These are phyloP conservation scores for Pleoardoris graminearum DNA, from an alignment of 2,329 filamentous ascomycete genomes.

Conservation along the genomic window DNA sequence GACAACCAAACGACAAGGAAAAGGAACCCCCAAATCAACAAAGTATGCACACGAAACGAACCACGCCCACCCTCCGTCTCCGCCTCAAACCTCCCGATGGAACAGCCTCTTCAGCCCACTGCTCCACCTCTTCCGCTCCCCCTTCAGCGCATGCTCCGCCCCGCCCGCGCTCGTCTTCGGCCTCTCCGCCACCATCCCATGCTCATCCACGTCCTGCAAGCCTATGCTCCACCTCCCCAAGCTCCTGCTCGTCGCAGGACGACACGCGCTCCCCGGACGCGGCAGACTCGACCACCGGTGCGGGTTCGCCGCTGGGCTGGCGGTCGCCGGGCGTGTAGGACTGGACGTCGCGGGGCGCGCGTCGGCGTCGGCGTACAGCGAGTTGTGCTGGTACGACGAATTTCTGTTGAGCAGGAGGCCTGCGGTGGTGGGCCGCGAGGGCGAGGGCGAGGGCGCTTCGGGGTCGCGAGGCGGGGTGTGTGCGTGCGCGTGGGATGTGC, in stretches of 20 bases:
- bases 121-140: constrained; percentile 18
- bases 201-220: constrained; percentile 1
- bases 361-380: constrained; percentile 5
- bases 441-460: constrained; percentile 14
- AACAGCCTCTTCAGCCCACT: constrained; percentile 33
- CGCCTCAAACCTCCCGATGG: too few relatives aligned
- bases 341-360: neutral
- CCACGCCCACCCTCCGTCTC: too few relatives aligned
- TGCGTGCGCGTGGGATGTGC: neutral
- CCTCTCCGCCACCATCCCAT: constrained; percentile 11
- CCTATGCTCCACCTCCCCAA: too few relatives aligned
- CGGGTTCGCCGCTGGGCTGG: neutral
- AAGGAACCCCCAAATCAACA: too few relatives aligned
- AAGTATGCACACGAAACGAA: too few relatives aligned
- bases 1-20: too few relatives aligned
- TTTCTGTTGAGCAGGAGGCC: constrained; percentile 4
- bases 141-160: constrained; percentile 1
- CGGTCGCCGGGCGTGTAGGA: constrained; percentile 9
- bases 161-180: constrained; percentile 12
- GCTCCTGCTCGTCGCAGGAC: too few relatives aligned
- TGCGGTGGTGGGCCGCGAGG: constrained; percentile 15
- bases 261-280: too few relatives aligned
- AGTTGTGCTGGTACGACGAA: constrained; percentile 16
- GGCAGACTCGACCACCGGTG: constrained; percentile 14
- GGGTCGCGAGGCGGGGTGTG: neutral